phyloP scores from a whole-genome alignment of 139 green algal genomes.

The Haematococcus lacustris region DNA sequence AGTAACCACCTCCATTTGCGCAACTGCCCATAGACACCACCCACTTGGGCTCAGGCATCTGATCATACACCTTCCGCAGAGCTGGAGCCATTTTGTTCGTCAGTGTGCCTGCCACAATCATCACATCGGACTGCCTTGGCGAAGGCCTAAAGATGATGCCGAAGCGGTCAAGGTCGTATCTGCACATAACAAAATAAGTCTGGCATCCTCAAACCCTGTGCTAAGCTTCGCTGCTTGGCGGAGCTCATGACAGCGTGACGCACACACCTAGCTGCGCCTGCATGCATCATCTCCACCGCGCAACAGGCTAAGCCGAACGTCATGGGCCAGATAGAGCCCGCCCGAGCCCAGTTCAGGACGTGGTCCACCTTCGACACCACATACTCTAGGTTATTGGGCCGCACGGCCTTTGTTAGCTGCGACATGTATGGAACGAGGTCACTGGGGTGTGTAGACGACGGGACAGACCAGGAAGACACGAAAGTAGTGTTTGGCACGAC shows the following conservation, averaged over 20 bases:
- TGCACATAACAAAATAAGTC: no score
- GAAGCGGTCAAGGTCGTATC: constrained; percentile 69
- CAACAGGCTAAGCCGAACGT: constrained; percentile 95
- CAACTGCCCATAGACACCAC: constrained; percentile 95
- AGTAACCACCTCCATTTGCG: constrained; percentile 95
- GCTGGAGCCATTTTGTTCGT: constrained; percentile 98
- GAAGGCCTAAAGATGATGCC: constrained; percentile 95
- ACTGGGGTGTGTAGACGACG: no score
- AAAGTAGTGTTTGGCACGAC: no score
- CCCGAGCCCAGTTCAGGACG: constrained; percentile 86
- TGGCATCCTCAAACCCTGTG: no score
- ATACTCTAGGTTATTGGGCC: constrained; percentile 23
- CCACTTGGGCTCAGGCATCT: constrained; percentile 96
- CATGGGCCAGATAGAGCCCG: constrained; percentile 93
- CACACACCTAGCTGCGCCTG: constrained; percentile 10
- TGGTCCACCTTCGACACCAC: constrained; percentile 48
- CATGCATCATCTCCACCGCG: constrained; percentile 96
- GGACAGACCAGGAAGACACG: no score
- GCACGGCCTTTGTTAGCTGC: neutral
- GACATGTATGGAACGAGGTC: no score
- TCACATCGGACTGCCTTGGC: constrained; percentile 87
- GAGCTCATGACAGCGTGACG: no score
- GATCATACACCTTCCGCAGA: constrained; percentile 91
- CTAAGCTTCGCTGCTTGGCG: no score
- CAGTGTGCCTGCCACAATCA: constrained; percentile 95